Base-by-base conservation (phyloP, 805 yeast genomes). In the Phaffomyces antillensis region DNA sequence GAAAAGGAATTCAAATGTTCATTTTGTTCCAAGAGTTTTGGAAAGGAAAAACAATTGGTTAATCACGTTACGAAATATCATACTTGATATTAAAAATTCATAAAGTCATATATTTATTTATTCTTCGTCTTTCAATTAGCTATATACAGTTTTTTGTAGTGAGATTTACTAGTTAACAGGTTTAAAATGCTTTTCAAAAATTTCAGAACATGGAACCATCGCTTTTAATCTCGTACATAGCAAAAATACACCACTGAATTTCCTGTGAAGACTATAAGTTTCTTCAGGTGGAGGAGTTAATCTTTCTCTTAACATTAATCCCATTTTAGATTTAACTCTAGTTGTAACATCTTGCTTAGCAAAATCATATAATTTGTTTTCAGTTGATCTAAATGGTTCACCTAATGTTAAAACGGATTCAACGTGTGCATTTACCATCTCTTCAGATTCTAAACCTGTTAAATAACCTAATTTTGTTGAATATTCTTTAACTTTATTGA, bases 201-300 rank as follows among this genome's bases (percentile, higher is more conserved):
- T 65, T 53, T 81, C 71, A 42, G 81, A 79, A 60, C 96, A 83
- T 15, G 90, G 95, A 32, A 93, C 91, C 12, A 73, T 70, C 2
- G 98, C 97, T 36, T 77, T 71, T 64, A 93, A 72, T 54, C 86
- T 76, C 4, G 98, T 86, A 67, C 98, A 91, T 44, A 93, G 71
- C 49, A 93, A 70, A 60, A 86, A 93, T 2, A 93, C 95, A 11
- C 99, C 99, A 60, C 96, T 86, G 59, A 93, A 79, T 60, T 93
- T 93, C 57, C 99, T 75, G 66, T 93, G 99, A 55, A 93, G 71
- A n/a, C 96, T 85, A 62, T 93, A 93, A 0, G 99, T 93, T 64
- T 93, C 99, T 59, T 93, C 98, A 2, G 99, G 99, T 13, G 99
- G 99, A 4, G 99, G 97, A 4, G 96, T 79, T 49, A 93, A 70